Percentiles rank a stretch among this genome's conserved stretches.
phyloP scores from a whole-genome alignment of 176 grass and related monocot genomes.

The Avena eriantha region DNA sequence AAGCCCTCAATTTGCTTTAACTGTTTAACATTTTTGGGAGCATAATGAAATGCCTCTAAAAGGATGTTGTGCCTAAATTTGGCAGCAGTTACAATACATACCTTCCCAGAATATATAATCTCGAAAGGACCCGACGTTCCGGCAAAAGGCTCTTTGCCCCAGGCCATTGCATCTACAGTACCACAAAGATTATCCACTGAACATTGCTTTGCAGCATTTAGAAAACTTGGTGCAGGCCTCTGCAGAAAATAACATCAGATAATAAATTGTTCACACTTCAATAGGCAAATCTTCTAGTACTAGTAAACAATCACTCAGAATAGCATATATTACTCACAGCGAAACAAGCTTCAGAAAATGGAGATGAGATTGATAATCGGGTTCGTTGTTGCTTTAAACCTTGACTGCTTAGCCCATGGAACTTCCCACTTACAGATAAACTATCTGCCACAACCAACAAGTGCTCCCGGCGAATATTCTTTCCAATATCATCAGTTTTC shows the following conservation, averaged over 20 bases:
- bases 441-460: slow-evolving; percentile 74
- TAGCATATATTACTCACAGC: slow-evolving; percentile 67
- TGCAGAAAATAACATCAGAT: slow-evolving; percentile 52
- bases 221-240: slow-evolving; percentile 80
- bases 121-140: slow-evolving; percentile 87
- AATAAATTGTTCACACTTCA: slow-evolving; percentile 29
- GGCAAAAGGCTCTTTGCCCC: slow-evolving; percentile 83
- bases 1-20: slow-evolving; percentile 16
- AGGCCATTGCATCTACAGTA: slow-evolving; percentile 77
- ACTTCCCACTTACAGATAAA: slow-evolving; percentile 75
- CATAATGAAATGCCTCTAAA: not conserved
- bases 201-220: slow-evolving; percentile 82
- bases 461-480: slow-evolving; percentile 61
- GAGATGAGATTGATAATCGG: slow-evolving; percentile 69
- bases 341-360: slow-evolving; percentile 95
- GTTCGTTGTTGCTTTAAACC: slow-evolving; percentile 75
- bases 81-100: slow-evolving; percentile 34
- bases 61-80: slow-evolving; percentile 32
- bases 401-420: slow-evolving; percentile 75
- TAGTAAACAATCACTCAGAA: slow-evolving; percentile 16
- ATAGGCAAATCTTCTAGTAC: slow-evolving; percentile 33
- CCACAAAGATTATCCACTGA: slow-evolving; percentile 77
- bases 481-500: slow-evolving; percentile 69
- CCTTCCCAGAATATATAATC: slow-evolving; percentile 72
- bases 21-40: not conserved